A percentile compares a stretch with the other conserved stretches of the same genome.
Conservation (phyloP, 306 rosid species). For the Lathyrus tuberosus region DNA sequence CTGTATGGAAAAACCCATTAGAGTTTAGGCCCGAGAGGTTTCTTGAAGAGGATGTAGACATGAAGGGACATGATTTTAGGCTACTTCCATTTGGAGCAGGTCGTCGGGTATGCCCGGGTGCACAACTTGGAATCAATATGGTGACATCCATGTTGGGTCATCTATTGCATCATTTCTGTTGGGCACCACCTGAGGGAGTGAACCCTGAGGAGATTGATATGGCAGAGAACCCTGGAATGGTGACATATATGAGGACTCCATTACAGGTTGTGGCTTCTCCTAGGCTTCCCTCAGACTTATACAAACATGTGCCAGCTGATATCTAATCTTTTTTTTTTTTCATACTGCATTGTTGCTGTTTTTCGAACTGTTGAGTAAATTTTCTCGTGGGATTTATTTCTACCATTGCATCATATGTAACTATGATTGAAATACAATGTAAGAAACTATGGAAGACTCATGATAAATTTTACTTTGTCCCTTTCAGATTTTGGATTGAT, state of each 20-base stretch:
- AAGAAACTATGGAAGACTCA: constrained; percentile 24
- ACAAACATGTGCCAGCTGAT: constrained; percentile 62
- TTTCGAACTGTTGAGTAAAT: constrained; percentile 19
- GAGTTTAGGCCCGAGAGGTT: constrained; percentile 87
- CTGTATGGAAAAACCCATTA: constrained; percentile 61
- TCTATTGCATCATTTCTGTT: constrained; percentile 74
- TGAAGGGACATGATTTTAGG: constrained; percentile 87
- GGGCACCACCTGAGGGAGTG: constrained; percentile 58
- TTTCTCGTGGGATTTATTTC: constrained; percentile 18
- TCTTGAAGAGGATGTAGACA: constrained; percentile 85
- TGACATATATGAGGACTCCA: constrained; percentile 78
- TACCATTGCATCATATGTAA: constrained; percentile 15
- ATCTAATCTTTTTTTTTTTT: constrained; percentile 39
- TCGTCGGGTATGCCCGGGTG: constrained; percentile 83
- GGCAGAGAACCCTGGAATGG: constrained; percentile 79
- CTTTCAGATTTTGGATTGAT: constrained; percentile 16
- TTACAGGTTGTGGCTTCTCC: constrained; percentile 71
- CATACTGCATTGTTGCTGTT: background rate
- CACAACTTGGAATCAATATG: constrained; percentile 80
- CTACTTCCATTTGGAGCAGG: constrained; percentile 87
- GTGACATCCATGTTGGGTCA: constrained; percentile 89
- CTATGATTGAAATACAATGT: constrained; percentile 19
- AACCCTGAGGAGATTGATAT: constrained; percentile 73
- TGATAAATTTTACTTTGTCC: background rate
- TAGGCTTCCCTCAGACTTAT: constrained; percentile 66